Evolutionary conservation across 495 filamentous ascomycete genomes (phyloP).

Genomic region (Platismatia glauca): DNA sequence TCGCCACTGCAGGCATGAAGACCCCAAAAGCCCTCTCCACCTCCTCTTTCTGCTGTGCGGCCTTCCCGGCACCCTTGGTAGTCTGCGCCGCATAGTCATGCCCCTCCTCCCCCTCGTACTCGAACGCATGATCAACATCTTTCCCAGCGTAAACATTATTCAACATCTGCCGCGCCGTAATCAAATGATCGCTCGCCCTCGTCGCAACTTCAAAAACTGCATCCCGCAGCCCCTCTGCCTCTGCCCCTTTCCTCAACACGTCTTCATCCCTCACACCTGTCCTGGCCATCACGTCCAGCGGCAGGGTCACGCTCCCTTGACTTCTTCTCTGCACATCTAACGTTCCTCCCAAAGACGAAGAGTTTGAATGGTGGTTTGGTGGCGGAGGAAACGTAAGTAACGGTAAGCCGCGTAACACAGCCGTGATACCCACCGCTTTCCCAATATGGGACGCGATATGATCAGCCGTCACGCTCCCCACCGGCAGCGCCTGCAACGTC

Average conservation of each 20-base stretch:
- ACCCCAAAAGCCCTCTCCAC: conserved; percentile 64
- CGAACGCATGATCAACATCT: conserved; percentile 73
- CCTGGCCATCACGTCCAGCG: conserved; percentile 83
- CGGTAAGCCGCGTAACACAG: conserved; percentile 74
- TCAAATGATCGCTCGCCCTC: conserved; percentile 86
- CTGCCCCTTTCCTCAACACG: conserved; percentile 67
- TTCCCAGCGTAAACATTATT: conserved; percentile 62
- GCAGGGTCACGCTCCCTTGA: conserved; percentile 65
- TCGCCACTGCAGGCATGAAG: conserved; percentile 69
- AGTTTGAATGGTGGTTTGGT: conserved; percentile 45
- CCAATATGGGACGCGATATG: conserved; percentile 91
- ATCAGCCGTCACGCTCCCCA: conserved; percentile 75
- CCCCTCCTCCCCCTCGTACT: conserved; percentile 71
- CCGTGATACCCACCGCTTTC: conserved; percentile 81
- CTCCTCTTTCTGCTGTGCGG: conserved; percentile 39
- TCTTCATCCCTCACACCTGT: conserved; percentile 75
- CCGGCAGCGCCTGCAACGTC: conserved; percentile 64
- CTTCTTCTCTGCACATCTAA: conserved; percentile 31
- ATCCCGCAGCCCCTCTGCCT: conserved; percentile 71
- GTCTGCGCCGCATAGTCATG: conserved; percentile 46
- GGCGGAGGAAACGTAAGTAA: conserved; percentile 69
- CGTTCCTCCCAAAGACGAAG: conserved; percentile 30
- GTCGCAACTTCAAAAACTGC: conserved; percentile 90
- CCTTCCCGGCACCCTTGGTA: conserved; percentile 25
- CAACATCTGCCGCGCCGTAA: conserved; percentile 88